A percentile compares a stretch with the other conserved stretches of the same genome.
Evolutionary conservation across 768 basidiomycete species (phyloP).

Genomic region (Tricholoma saponaceum): DNA sequence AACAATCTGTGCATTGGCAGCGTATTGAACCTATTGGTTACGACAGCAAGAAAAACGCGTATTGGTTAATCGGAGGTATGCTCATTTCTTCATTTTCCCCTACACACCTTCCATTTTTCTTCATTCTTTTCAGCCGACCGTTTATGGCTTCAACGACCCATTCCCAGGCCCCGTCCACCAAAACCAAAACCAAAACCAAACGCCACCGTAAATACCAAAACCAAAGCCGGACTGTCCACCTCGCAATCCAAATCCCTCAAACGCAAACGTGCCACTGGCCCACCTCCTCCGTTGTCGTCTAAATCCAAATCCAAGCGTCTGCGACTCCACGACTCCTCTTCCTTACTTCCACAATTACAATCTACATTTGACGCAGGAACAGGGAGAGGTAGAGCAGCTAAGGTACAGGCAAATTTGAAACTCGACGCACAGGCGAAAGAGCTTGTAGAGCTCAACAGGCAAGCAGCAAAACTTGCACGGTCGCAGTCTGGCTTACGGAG

Average conservation of each 20-base stretch:
- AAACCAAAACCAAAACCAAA: not conserved
- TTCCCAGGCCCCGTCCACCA: constrained; percentile 16
- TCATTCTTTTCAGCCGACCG: constrained; percentile 54
- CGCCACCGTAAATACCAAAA: not conserved
- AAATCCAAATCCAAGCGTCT: constrained; percentile 21
- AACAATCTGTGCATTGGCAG: constrained; percentile 32
- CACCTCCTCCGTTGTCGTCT: constrained; percentile 4
- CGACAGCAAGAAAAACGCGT: constrained; percentile 72
- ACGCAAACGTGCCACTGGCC: constrained; percentile 29
- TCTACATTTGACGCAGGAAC: constrained; percentile 9
- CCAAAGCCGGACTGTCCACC: constrained; percentile 37
- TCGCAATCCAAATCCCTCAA: constrained; percentile 28
- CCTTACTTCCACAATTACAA: not conserved
- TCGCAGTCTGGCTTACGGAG: constrained; percentile 8
- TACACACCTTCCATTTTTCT: not conserved
- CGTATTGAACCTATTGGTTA: constrained; percentile 85
- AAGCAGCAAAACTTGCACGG: constrained; percentile 29
- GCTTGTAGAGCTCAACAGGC: constrained; percentile 57
- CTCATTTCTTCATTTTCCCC: constrained; percentile 5
- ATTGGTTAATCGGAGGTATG: constrained; percentile 82
- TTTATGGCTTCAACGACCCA: constrained; percentile 80
- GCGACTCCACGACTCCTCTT: constrained; percentile 8
- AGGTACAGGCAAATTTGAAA: constrained; percentile 66
- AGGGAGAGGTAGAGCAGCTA: constrained; percentile 59
- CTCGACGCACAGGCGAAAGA: constrained; percentile 68